Base-by-base conservation (phyloP, 2,329 filamentous ascomycete genomes). In the Xylaria multiplex region DNA sequence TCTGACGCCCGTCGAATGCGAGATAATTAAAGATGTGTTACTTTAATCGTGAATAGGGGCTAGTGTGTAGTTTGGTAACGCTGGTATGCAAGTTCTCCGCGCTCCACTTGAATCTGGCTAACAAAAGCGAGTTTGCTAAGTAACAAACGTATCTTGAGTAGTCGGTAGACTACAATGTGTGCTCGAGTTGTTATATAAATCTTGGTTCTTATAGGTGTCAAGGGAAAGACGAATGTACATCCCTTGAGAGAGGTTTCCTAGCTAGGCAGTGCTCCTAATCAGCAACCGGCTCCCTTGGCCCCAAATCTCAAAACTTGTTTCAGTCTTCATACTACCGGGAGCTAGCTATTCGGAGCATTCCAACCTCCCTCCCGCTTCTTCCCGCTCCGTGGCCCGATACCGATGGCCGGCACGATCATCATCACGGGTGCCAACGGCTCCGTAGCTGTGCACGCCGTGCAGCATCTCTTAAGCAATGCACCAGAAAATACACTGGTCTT, bases 391-490 rank as follows among this genome's bases (percentile, higher is more conserved):
- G 6, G 14, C 16, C 9, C 14, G 40, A 35, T 13, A 55, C 4
- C 9, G 3, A 78, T 78, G 77, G 22, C 68, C 2, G 77, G 76
- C 49, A 78, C 78, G 0, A 72, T 81, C 35, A 68, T 81, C 27
- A 65, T 81, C 42, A 81, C 78, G 0, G 78, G 76, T 0, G 78
- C 78, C 22, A 81, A 81, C 61, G 79, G 79, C 48, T 81, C 80
- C n/a, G 49, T 76, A 35, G 73, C 69, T 3, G 65, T 71, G 32
- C 69, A 68, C 5, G 66, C 71, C 14, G 68, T 73, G 3, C 56
- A 63, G 27, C 64, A 70, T 32, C 67, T 76, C 9, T 61, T 76
- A 8, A 56, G 60, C 32, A 65, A 67, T 7, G 66, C 67, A 5
- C 72, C 72, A 3, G 69, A 70, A 2, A 62, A 59, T 19, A 77